Conservation (phyloP, 1,284 basidiomycete species). For the Malassezia yamatoensis region DNA sequence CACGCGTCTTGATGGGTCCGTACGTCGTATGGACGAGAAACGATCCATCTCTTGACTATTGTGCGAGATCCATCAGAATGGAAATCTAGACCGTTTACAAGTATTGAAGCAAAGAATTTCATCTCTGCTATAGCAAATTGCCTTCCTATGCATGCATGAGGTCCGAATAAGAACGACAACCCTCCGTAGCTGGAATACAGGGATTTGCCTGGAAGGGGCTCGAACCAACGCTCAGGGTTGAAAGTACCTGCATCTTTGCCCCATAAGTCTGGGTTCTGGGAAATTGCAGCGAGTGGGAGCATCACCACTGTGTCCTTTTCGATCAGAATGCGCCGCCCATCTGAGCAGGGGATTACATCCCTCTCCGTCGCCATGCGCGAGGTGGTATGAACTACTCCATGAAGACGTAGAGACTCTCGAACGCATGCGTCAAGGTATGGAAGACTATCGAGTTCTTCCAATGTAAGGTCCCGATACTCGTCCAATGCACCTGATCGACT, state of each 20-base stretch:
- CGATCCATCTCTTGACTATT: conserved; percentile 11
- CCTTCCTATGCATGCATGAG: conserved; percentile 37
- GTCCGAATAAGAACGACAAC: conserved; percentile 37
- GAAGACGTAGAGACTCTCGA: conserved; percentile 32
- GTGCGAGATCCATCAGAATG: conserved; percentile 15
- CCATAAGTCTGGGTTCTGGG: conserved; percentile 21
- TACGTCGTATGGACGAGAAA: conserved; percentile 13
- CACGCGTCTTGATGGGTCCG: background rate
- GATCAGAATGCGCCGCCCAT: conserved; percentile 22
- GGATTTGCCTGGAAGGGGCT: conserved; percentile 18
- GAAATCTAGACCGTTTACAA: conserved; percentile 28
- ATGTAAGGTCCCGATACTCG: conserved; percentile 23
- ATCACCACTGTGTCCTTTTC: conserved; percentile 24
- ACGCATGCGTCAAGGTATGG: conserved; percentile 32
- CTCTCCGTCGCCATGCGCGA: conserved; percentile 21
- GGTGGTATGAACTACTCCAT: conserved; percentile 29
- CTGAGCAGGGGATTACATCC: conserved; percentile 31
- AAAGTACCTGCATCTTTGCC: conserved; percentile 29
- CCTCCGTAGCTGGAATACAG: conserved; percentile 23
- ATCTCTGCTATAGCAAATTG: conserved; percentile 34
- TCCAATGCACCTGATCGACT: conserved; percentile 10
- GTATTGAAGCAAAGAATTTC: conserved; percentile 31
- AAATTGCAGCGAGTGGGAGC: conserved; percentile 28
- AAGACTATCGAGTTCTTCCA: conserved; percentile 32
- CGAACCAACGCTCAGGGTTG: conserved; percentile 34